Evolutionary conservation across 331 rosid species (phyloP).

Genomic region (Rosa hybrid): DNA sequence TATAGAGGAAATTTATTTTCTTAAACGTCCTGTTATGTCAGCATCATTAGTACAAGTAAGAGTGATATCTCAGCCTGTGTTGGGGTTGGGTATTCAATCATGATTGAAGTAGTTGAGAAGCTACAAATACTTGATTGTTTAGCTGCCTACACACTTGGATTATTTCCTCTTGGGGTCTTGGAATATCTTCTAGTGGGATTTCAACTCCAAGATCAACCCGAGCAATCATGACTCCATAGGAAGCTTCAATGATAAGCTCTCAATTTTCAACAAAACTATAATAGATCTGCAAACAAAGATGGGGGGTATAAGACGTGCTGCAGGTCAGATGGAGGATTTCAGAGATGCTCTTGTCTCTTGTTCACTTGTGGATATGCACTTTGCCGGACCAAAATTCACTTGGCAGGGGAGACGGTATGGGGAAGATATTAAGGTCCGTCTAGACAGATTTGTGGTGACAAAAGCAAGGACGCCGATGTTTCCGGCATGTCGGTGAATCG

Average conservation of each 20-base stretch:
- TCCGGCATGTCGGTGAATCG: too few species aligned
- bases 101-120: slow-evolving; percentile 94
- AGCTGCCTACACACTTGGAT: slow-evolving; percentile 63
- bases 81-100: slow-evolving; percentile 95
- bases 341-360: too few species aligned
- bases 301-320: too few species aligned
- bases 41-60: neutral
- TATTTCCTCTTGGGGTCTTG: slow-evolving; percentile 70
- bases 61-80: slow-evolving; percentile 80
- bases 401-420: too few species aligned
- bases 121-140: slow-evolving; percentile 89
- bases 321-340: too few species aligned
- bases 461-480: too few species aligned
- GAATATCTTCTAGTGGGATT: slow-evolving; percentile 89
- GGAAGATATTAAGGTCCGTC: too few species aligned
- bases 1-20: neutral
- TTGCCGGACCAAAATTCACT: too few species aligned
- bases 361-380: too few species aligned
- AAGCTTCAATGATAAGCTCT: slow-evolving; percentile 52
- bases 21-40: neutral
- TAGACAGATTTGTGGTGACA: too few species aligned
- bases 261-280: too few species aligned
- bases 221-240: slow-evolving; percentile 93
- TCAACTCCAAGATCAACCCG: slow-evolving; percentile 94
- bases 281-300: too few species aligned